Evolutionary conservation across 129 eudicot species (phyloP).

Genomic region (Flaveria brownii): DNA sequence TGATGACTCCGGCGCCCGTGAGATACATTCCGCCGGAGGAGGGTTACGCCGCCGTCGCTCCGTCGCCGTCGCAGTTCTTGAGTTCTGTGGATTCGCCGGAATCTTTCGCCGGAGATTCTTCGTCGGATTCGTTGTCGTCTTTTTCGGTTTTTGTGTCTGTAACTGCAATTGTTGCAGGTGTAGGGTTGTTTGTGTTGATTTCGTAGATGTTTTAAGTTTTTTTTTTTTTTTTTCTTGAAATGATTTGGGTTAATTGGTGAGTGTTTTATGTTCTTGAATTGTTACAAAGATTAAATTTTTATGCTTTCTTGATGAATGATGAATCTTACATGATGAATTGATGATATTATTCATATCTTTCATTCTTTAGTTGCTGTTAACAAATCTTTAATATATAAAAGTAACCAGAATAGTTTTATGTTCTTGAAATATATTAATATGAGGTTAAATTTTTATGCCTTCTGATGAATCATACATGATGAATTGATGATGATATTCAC

Average conservation of each 20-base stretch:
- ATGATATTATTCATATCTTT: neutral
- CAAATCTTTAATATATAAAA: neutral
- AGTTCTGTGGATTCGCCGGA: constrained; percentile 29
- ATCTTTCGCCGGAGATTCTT: neutral
- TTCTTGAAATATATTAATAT: too few species aligned
- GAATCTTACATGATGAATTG: neutral
- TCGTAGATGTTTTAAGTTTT: neutral
- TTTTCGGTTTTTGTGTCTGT: neutral
- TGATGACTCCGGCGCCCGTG: constrained; percentile 31
- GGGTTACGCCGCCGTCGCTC: constrained; percentile 29
- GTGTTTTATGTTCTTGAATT: constrained; percentile 11
- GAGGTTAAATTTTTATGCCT: too few species aligned
- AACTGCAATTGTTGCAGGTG: constrained; percentile 24
- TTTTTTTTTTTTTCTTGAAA: neutral
- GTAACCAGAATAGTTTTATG: neutral
- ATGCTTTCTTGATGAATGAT: neutral
- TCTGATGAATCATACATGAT: too few species aligned
- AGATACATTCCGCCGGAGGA: constrained; percentile 20
- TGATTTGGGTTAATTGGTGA: constrained; percentile 18
- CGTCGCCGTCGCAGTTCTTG: constrained; percentile 35
- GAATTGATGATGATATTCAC: too few species aligned
- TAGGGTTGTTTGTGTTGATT: constrained; percentile 13
- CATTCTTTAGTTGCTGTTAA: neutral
- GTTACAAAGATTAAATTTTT: neutral
- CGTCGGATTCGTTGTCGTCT: constrained; percentile 8